These are phyloP conservation scores for Flaveria robusta DNA, from an alignment of 129 eudicot genomes.

Conservation along the genomic window DNA sequence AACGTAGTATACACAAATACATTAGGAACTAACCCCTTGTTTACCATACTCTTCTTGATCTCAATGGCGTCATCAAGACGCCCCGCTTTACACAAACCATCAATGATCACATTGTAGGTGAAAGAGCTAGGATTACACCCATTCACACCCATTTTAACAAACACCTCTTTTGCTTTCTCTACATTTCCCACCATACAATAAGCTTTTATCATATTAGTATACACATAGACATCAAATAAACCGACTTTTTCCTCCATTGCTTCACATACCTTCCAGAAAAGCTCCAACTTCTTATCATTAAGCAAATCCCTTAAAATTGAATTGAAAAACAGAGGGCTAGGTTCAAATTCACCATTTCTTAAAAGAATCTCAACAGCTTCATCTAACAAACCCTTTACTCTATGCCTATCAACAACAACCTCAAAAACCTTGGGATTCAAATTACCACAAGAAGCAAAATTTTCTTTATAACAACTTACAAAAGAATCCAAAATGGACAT, in stretches of 20 bases:
- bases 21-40: conserved; percentile 33
- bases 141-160: conserved; percentile 33
- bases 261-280: conserved; percentile 38
- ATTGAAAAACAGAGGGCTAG: conserved; percentile 22
- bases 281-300: conserved; percentile 30
- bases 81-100: conserved; percentile 32
- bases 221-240: conserved; percentile 36
- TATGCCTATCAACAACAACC: conserved; percentile 33
- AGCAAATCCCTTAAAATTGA: conserved; percentile 35
- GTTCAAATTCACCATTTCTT: conserved; percentile 19
- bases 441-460: not conserved
- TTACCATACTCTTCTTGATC: conserved; percentile 32
- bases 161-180: conserved; percentile 29
- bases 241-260: conserved; percentile 8
- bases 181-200: conserved; percentile 41
- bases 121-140: conserved; percentile 37
- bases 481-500: conserved; percentile 13
- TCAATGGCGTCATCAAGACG: conserved; percentile 41
- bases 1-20: conserved; percentile 30
- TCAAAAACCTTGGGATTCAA: conserved; percentile 38
- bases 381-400: conserved; percentile 37
- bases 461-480: conserved; percentile 25
- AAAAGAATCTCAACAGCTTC: conserved; percentile 34
- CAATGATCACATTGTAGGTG: conserved; percentile 35
- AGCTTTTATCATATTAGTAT: conserved; percentile 40